Evolutionary conservation across 371 early-diverging fungal species (phyloP), one percentile per base, ranked within the genome.

Genomic region (Syncephalastrum sp.): DNA sequence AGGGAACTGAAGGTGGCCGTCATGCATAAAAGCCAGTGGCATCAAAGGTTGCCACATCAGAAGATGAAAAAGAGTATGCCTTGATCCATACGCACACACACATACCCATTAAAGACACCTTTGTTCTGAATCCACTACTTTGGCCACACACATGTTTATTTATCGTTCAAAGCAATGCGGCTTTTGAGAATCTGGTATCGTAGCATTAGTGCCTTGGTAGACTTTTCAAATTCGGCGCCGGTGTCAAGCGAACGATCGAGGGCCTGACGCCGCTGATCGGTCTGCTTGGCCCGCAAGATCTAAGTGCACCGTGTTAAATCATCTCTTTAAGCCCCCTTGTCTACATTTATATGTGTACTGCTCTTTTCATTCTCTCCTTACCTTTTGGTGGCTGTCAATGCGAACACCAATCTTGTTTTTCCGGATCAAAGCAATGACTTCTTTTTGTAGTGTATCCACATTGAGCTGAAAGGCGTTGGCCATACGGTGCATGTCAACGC

Each of bases 381-480:
- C 91, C 88, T 92, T 93, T 67, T 86, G 82, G 66, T 92, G 90
- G 53, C 87, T 88, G 65, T 94, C 93, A 53, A 94, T 91, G 16
- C 93, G 65, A 16, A 90, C 92, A 50, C 83, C 64, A 42, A 94
- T 85, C 10, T 57, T 65, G 24, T 81, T 68, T 24, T 80, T 82
- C 6, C 66, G 65, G 59, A 94, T 93, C 54, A 93, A 63, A 7
- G 57, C 61, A 0, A 82, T 84, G 17, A 93, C 67, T 65, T 91
- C 88, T 14, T 70, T 68, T 71, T 92, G 92, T n/a, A 93, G 63
- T 10, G 65, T 67, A 14, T 77, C 63, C 0, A 89, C 78, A 8
- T 64, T 57, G 0, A 83, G 82, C 43, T 81, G 78, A 61, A 95
- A 91, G 15, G 88, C 83, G 24, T 50, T 53, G 0, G 92, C 91